Evolutionary conservation across 176 grass and related monocot genomes (phyloP), one percentile per base, ranked within the genome.

Genomic region (Zizania latifolia): DNA sequence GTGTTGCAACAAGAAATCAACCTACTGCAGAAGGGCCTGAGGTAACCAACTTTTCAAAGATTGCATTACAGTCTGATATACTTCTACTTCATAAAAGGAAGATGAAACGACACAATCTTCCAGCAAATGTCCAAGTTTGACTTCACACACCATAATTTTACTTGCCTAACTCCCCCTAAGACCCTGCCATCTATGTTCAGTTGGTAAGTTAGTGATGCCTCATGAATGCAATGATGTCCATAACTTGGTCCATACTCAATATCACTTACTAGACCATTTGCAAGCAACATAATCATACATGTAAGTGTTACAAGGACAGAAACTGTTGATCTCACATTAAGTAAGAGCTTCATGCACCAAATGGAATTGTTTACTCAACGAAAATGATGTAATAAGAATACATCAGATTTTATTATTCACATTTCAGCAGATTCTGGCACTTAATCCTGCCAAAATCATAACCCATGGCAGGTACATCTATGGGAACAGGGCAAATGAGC

Each of bases 1-100:
- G 65, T 89, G 76, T 80, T 95, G 54, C 77, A 95, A 29, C 92
- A 95, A 84, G 89, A 95, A 78, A 91, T 91, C 77, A 83, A 91
- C 62, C 71, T 95, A 29, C 66, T 95, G 33, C 89, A 95, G 76
- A 95, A 95, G 78, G 89, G 92, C 16, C 79, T 95, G 45, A 95
- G 92, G 92, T 91, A 82, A 67, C 58, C 89, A 82, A 67, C 62
- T 57, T 10, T 54, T 31, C 53, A 28, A 7, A 26, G 12, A 16
- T 23, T 39, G 28, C 9, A 8, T 54, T 73, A 28, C 22, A 40
- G 0, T 45, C 21, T 27, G 2, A 26, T 58, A 57, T 10, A 26
- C 12, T 57, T 17, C 15, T 8, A 41, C 27, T 67, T 2, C 6
- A 27, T 5, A 68, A 68, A 39, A 67, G 21, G 4, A 27, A 44